Percentiles rank a stretch among this genome's conserved stretches.
phyloP scores from a whole-genome alignment of 2,329 filamentous ascomycete genomes.

The Trichoderma hamatum region DNA sequence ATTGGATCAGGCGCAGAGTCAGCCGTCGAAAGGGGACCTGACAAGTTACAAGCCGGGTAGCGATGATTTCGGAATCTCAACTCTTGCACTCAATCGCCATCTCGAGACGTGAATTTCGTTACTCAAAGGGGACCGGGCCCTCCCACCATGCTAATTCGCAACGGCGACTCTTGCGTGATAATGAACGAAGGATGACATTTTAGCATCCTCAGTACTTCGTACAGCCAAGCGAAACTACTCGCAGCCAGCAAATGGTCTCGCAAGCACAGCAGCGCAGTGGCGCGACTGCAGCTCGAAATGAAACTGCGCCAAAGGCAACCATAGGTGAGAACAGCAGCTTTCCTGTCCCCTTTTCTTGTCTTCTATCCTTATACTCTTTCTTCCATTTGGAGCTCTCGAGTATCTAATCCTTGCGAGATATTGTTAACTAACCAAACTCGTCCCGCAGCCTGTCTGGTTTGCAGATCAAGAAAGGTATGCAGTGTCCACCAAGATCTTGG shows the following conservation, averaged over 20 bases:
- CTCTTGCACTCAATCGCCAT: neutral
- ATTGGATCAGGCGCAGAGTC: constrained; percentile 19
- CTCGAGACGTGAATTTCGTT: neutral
- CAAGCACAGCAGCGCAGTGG: constrained; percentile 10
- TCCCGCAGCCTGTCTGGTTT: constrained; percentile 28
- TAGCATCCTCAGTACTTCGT: neutral
- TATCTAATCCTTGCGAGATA: neutral
- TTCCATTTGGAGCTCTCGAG: neutral
- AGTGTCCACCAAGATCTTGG: neutral
- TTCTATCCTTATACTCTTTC: neutral
- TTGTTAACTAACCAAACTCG: constrained; percentile 7
- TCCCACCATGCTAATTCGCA: neutral
- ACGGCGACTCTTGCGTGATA: constrained; percentile 6
- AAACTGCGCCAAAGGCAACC: constrained; percentile 11
- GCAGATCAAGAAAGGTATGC: constrained; percentile 29
- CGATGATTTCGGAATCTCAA: neutral
- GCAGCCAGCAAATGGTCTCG: constrained; percentile 17
- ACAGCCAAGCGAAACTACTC: neutral
- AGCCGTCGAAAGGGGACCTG: constrained; percentile 17
- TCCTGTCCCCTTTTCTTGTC: neutral
- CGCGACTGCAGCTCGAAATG: constrained; percentile 16
- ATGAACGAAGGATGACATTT: constrained; percentile 11
- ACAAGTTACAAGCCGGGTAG: neutral
- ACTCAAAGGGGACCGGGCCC: neutral
- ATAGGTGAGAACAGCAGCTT: constrained; percentile 19